A percentile compares a stretch with the other conserved stretches of the same genome.
Conservation (phyloP, 768 basidiomycete species). For the Lactifluus rugatus region DNA sequence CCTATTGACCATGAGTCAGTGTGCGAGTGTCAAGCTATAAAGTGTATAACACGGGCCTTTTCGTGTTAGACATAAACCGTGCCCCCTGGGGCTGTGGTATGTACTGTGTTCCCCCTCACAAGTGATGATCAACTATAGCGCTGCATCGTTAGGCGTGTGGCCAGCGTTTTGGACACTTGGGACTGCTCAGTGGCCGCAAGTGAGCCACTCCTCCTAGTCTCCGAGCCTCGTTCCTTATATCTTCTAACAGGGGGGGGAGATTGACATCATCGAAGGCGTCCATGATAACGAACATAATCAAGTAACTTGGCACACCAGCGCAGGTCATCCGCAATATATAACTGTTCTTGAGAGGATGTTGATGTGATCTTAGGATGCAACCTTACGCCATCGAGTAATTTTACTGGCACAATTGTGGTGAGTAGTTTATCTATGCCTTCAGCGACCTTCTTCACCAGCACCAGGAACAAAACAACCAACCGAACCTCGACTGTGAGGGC, state of each 20-base stretch:
- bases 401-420: slow-evolving; percentile 57
- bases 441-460: background rate
- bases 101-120: slow-evolving; percentile 20
- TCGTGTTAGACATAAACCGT: slow-evolving; percentile 72
- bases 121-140: background rate
- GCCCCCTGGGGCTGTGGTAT: slow-evolving; percentile 87
- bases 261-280: slow-evolving; percentile 79
- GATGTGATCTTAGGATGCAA: slow-evolving; percentile 39
- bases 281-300: slow-evolving; percentile 81
- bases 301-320: slow-evolving; percentile 68
- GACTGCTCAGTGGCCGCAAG: slow-evolving; percentile 51
- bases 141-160: slow-evolving; percentile 52
- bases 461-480: slow-evolving; percentile 39
- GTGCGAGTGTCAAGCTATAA: slow-evolving; percentile 65
- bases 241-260: slow-evolving; percentile 53
- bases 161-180: slow-evolving; percentile 75
- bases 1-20: slow-evolving; percentile 28
- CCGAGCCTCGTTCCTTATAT: slow-evolving; percentile 10
- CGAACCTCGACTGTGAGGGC: slow-evolving; percentile 46
- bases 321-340: slow-evolving; percentile 31
- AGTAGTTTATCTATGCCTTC: slow-evolving; percentile 22
- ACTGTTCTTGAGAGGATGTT: slow-evolving; percentile 3
- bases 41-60: slow-evolving; percentile 66
- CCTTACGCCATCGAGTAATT: slow-evolving; percentile 43
- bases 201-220: slow-evolving; percentile 26